A percentile compares a stretch with the other conserved stretches of the same genome.
Evolutionary conservation across 495 filamentous ascomycete species (phyloP).

Genomic region (Staphylotrichum longicolle): DNA sequence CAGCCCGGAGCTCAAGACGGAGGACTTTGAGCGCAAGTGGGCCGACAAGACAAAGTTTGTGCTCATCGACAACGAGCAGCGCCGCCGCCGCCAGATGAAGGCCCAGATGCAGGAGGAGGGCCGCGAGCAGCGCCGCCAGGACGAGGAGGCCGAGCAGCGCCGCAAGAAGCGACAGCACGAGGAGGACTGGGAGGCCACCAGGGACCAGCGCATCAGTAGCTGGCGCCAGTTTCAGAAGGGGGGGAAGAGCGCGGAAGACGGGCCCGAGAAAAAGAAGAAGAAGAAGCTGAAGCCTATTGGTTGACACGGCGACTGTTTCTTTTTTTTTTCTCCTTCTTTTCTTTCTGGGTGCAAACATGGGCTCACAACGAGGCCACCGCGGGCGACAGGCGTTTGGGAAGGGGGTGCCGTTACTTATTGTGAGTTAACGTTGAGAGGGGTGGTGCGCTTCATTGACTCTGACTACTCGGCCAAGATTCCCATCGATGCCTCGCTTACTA

Average conservation of each 20-base stretch:
- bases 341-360: too few species aligned
- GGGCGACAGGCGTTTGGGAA: neutral
- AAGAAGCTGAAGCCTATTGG: conserved; percentile 70
- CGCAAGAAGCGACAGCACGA: conserved; percentile 94
- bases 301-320: conserved; percentile 25
- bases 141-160: conserved; percentile 80
- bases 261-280: conserved; percentile 90
- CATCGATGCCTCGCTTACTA: too few species aligned
- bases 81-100: conserved; percentile 80
- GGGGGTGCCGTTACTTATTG: neutral
- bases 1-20: conserved; percentile 76
- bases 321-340: neutral
- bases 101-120: conserved; percentile 97
- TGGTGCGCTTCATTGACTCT: conserved; percentile 3
- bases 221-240: conserved; percentile 92
- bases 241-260: conserved; percentile 49
- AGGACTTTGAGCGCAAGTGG: conserved; percentile 81
- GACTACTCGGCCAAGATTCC: neutral
- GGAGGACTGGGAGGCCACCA: conserved; percentile 86
- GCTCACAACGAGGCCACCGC: neutral
- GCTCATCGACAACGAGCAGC: conserved; percentile 87
- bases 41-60: conserved; percentile 87
- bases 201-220: conserved; percentile 87
- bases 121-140: conserved; percentile 78
- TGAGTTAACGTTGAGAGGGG: conserved; percentile 12